Conservation (phyloP, 495 filamentous ascomycete genomes). For the Trypethelium eluteriae region DNA sequence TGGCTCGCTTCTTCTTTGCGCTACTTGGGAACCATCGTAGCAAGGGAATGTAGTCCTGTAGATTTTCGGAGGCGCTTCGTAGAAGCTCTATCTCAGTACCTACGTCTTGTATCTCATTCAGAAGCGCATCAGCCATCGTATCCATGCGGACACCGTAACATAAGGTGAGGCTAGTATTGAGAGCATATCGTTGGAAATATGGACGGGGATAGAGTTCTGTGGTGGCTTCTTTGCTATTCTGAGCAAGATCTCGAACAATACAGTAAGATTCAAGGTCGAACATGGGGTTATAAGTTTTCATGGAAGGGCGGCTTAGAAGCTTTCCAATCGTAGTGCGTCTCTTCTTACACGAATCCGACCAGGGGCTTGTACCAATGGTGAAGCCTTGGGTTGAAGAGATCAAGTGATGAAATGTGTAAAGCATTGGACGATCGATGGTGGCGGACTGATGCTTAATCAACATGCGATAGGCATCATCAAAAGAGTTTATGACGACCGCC, state of each 20-base stretch:
- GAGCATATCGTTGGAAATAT: slow-evolving; percentile 31
- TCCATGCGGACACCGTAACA: slow-evolving; percentile 53
- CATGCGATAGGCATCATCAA: slow-evolving; percentile 54
- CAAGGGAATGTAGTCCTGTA: slow-evolving; percentile 46
- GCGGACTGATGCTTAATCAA: slow-evolving; percentile 60
- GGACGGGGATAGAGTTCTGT: slow-evolving; percentile 16
- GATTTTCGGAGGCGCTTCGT: slow-evolving; percentile 44
- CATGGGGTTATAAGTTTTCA: slow-evolving; percentile 45
- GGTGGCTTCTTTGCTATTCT: slow-evolving; percentile 37
- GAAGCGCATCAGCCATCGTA: slow-evolving; percentile 41
- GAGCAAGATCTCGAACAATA: slow-evolving; percentile 41
- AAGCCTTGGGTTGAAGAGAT: slow-evolving; percentile 65
- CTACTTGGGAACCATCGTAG: slow-evolving; percentile 45
- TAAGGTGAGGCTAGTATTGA: slow-evolving; percentile 47
- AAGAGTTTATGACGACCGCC: slow-evolving; percentile 39
- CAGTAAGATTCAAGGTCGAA: slow-evolving; percentile 47
- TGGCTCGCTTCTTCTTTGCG: slow-evolving; percentile 41
- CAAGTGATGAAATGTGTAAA: slow-evolving; percentile 64
- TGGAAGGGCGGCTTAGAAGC: slow-evolving; percentile 40
- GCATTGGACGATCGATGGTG: slow-evolving; percentile 58
- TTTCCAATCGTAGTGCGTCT: slow-evolving; percentile 46
- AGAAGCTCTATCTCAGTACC: slow-evolving; percentile 44
- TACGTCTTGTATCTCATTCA: slow-evolving; percentile 46
- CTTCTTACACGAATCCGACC: slow-evolving; percentile 50
- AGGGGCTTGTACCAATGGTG: slow-evolving; percentile 62